Evolutionary conservation across 2,329 filamentous ascomycete species (phyloP).

Genomic region (Trichoderma guizhouense): DNA sequence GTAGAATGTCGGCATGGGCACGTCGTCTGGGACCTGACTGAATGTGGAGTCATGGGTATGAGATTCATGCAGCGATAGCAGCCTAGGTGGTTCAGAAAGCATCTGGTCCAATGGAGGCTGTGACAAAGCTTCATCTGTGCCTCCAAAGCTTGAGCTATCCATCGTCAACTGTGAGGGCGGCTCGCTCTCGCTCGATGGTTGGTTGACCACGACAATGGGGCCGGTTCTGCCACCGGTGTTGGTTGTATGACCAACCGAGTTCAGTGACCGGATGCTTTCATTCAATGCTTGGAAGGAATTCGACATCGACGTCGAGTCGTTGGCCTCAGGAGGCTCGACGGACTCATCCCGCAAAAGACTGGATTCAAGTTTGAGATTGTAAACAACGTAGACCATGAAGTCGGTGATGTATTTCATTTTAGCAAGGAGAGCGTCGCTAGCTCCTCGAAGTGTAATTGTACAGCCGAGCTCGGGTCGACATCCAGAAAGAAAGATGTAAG

Average conservation of each 20-base stretch:
- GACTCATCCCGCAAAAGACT: slow-evolving; percentile 92
- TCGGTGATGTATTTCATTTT: slow-evolving; percentile 92
- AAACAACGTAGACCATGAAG: slow-evolving; percentile 98
- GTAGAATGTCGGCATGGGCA: slow-evolving; percentile 87
- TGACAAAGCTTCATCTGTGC: slow-evolving; percentile 30
- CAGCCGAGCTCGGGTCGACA: slow-evolving; percentile 88
- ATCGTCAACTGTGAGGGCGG: slow-evolving; percentile 33
- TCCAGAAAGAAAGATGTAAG: slow-evolving; percentile 91
- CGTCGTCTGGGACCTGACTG: slow-evolving; percentile 67
- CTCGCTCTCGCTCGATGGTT: slow-evolving; percentile 38
- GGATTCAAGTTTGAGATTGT: slow-evolving; percentile 94
- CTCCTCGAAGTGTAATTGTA: slow-evolving; percentile 87
- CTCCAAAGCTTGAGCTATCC: slow-evolving; percentile 29
- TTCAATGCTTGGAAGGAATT: slow-evolving; percentile 40
- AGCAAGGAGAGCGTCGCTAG: slow-evolving; percentile 64
- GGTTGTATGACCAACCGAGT: slow-evolving; percentile 26
- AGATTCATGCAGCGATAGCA: slow-evolving; percentile 41
- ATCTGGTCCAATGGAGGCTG: slow-evolving; percentile 26
- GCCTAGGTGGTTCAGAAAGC: slow-evolving; percentile 27
- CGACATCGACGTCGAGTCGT: slow-evolving; percentile 40
- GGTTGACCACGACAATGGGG: slow-evolving; percentile 33
- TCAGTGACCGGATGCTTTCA: slow-evolving; percentile 38
- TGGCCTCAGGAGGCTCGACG: slow-evolving; percentile 70
- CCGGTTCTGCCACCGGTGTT: slow-evolving; percentile 27
- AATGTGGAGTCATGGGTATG: slow-evolving; percentile 46